Percentiles rank a stretch among this genome's conserved stretches.
phyloP scores from a whole-genome alignment of 2,329 filamentous ascomycete genomes.

The Bipolaris victoriae region DNA sequence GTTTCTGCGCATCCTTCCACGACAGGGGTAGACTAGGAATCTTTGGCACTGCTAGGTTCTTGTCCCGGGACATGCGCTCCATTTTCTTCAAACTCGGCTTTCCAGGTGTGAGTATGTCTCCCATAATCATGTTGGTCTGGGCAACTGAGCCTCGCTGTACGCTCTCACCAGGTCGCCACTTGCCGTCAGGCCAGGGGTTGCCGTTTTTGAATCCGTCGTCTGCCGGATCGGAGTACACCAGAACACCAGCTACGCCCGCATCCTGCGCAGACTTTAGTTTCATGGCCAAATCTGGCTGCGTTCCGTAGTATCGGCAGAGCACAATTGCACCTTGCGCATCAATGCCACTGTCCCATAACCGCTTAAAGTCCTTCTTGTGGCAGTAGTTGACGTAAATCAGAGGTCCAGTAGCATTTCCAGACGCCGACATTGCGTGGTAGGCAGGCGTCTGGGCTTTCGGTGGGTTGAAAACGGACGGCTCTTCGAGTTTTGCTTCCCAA shows the following conservation, averaged over 20 bases:
- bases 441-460: constrained; percentile 68
- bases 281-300: constrained; percentile 72
- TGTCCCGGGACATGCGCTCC: constrained; percentile 70
- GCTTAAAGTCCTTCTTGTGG: constrained; percentile 79
- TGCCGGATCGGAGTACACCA: constrained; percentile 89
- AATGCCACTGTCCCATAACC: constrained; percentile 72
- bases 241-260: constrained; percentile 82
- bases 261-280: constrained; percentile 91
- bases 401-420: constrained; percentile 83
- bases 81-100: constrained; percentile 73
- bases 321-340: constrained; percentile 80
- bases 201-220: constrained; percentile 83
- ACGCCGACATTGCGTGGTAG: constrained; percentile 89
- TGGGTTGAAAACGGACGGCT: constrained; percentile 72
- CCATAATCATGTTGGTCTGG: constrained; percentile 80
- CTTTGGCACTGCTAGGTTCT: constrained; percentile 74
- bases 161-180: constrained; percentile 79
- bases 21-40: constrained; percentile 91
- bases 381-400: constrained; percentile 94
- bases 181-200: constrained; percentile 74
- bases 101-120: constrained; percentile 91
- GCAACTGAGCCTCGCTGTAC: constrained; percentile 84
- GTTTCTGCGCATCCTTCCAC: constrained; percentile 83
- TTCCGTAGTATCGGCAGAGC: constrained; percentile 80
- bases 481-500: constrained; percentile 86